phyloP scores from a whole-genome alignment of 2,329 filamentous ascomycete species.

The Nothophoma quercina region DNA sequence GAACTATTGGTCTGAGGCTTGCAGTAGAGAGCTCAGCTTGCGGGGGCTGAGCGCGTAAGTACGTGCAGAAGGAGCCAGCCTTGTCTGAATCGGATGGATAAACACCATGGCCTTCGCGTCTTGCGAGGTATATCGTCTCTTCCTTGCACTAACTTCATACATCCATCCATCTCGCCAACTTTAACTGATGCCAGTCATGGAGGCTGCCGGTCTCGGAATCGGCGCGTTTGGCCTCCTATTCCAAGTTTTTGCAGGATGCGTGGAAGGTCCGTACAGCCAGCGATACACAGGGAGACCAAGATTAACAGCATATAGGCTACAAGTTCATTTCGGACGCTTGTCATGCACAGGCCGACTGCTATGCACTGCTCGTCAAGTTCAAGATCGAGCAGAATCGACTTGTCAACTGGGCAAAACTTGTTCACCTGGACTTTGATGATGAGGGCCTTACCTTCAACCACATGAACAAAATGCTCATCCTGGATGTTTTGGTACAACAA shows the following conservation, averaged over 20 bases:
- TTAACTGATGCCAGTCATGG: not conserved
- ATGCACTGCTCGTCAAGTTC: slow-evolving; percentile 47
- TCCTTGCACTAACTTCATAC: no score
- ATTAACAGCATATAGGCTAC: slow-evolving; percentile 35
- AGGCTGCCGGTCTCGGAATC: slow-evolving; percentile 36
- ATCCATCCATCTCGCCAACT: no score
- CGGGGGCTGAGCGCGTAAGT: slow-evolving; percentile 39
- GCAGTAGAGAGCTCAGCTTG: slow-evolving; percentile 28
- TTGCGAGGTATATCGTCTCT: no score
- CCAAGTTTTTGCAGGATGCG: slow-evolving; percentile 48
- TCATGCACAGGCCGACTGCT: slow-evolving; percentile 40
- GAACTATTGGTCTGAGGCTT: slow-evolving; percentile 27
- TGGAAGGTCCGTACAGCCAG: slow-evolving; percentile 34
- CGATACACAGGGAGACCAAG: not conserved
- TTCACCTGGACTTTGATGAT: slow-evolving; percentile 43
- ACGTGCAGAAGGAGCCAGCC: slow-evolving; percentile 19
- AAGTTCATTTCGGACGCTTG: slow-evolving; percentile 49
- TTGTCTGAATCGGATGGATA: slow-evolving; percentile 19
- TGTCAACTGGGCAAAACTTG: slow-evolving; percentile 48
- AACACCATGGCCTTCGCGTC: no score
- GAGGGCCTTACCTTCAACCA: slow-evolving; percentile 43
- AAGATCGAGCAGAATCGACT: slow-evolving; percentile 50
- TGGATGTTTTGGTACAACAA: slow-evolving; percentile 48
- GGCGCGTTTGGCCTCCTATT: slow-evolving; percentile 45
- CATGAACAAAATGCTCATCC: slow-evolving; percentile 42